Evolutionary conservation across 202 grass and related monocot genomes (phyloP), one percentile per base, ranked within the genome.

Genomic region (Digitaria exilis): DNA sequence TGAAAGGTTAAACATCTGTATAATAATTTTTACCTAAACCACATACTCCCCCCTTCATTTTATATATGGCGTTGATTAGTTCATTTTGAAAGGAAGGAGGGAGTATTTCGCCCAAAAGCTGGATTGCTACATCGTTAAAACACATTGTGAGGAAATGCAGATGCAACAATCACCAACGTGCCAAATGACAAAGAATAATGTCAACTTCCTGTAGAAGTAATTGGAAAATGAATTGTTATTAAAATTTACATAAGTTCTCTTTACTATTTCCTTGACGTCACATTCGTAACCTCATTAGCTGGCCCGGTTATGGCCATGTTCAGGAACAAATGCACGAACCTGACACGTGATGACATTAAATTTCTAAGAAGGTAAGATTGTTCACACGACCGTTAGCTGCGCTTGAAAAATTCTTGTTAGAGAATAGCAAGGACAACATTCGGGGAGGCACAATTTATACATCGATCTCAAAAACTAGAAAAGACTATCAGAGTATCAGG

Each of bases 361-460:
- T 60, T 50, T 17, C 18, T 16, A 30, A 30, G 66, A 84, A 14
- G 22, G 26, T 1, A 48, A 13, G 25, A 28, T 78, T 43, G 42
- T 44, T n/a, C 79, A 72, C 4, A 57, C 49, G 74, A 29, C 26
- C 31, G 24, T 57, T 49, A 74, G 49, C 68, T 59, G 50, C 30
- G 25, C 13, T 71, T 2, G 37, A 52, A 22, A 29, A 18, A 29
- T 19, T 54, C 1, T 54, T 69, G 17, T 54, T 28, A 35, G 14
- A 30, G 26, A 84, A 66, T 80, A 60, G 39, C 37, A 39, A 86
- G 58, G 60, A 58, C 18, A 58, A 34, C 4, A 72, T 14, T 31
- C 30, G 48, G 7, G 0, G 28, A 26, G 5, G 15, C 6, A 34
- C 37, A 71, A 22, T 41, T 79, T 45, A 64, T 50, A 72, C 67